Evolutionary conservation across 345 rosid species (phyloP).

Genomic region (Salix dunnii): DNA sequence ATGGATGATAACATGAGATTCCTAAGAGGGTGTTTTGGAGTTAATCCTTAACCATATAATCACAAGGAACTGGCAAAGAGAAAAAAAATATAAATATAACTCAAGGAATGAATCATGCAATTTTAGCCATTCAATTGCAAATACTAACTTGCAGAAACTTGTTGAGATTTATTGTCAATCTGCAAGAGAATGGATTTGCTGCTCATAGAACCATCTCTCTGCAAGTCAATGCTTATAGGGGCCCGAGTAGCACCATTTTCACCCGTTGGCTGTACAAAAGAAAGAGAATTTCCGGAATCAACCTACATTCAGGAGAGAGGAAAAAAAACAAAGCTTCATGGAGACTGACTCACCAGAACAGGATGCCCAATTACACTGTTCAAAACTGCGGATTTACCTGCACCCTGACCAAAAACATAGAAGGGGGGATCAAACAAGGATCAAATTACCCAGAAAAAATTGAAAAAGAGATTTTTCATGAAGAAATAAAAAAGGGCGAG

Average conservation of each 20-base stretch:
- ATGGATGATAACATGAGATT: not conserved
- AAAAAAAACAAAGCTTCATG: not conserved
- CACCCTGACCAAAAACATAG: constrained; percentile 55
- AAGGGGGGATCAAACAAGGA: not conserved
- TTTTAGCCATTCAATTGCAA: not conserved
- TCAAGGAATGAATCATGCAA: not conserved
- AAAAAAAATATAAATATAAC: not conserved
- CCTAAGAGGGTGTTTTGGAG: not conserved
- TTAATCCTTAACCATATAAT: not conserved
- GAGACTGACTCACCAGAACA: constrained; percentile 59
- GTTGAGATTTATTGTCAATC: constrained; percentile 86
- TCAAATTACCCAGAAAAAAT: not conserved
- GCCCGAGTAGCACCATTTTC: constrained; percentile 99
- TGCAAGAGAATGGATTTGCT: constrained; percentile 72
- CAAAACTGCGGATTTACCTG: constrained; percentile 92
- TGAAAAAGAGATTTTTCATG: not conserved
- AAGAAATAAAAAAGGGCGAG: no score
- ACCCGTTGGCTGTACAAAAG: constrained; percentile 73
- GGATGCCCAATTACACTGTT: constrained; percentile 97
- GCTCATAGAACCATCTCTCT: constrained; percentile 67
- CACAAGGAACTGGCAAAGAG: not conserved
- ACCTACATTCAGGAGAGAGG: not conserved
- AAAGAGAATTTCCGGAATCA: not conserved
- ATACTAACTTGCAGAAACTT: constrained; percentile 85
- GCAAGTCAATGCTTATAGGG: constrained; percentile 74